phyloP scores from a whole-genome alignment of 495 filamentous ascomycete genomes.

The Entonaema liquescens region DNA sequence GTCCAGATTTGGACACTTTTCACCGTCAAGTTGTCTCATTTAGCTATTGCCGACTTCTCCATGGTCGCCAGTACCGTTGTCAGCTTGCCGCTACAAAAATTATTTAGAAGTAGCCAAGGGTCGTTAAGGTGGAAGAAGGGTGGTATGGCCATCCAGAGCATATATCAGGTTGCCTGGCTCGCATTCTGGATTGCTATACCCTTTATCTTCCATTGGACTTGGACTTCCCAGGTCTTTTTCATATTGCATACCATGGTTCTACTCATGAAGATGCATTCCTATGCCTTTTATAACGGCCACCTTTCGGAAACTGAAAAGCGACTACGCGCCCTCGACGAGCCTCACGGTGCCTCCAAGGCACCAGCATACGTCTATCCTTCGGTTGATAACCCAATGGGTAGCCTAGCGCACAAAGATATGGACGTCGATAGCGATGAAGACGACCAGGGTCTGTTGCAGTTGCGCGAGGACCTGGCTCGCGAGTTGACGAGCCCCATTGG shows the following conservation, averaged over 20 bases:
- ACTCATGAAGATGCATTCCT: conserved; percentile 99
- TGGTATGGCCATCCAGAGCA: conserved; percentile 82
- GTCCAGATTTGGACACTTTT: conserved; percentile 88
- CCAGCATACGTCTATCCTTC: conserved; percentile 82
- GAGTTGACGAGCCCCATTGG: conserved; percentile 92
- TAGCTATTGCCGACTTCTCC: conserved; percentile 80
- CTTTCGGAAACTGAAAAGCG: conserved; percentile 85
- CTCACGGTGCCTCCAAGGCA: conserved; percentile 70
- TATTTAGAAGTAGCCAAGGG: conserved; percentile 65
- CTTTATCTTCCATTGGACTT: conserved; percentile 87
- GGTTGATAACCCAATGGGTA: conserved; percentile 61
- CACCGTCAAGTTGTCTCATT: conserved; percentile 84
- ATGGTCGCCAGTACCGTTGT: conserved; percentile 83
- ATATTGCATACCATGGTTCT: conserved; percentile 88
- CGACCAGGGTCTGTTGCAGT: conserved; percentile 63
- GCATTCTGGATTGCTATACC: conserved; percentile 87
- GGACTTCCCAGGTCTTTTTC: conserved; percentile 94
- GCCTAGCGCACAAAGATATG: conserved; percentile 41
- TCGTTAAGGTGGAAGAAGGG: conserved; percentile 75
- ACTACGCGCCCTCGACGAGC: conserved; percentile 79
- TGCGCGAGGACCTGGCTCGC: conserved; percentile 87
- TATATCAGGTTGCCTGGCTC: conserved; percentile 83
- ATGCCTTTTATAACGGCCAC: conserved; percentile 97
- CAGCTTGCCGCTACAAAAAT: conserved; percentile 75
- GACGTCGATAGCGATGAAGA: conserved; percentile 46